Evolutionary conservation across 208 protist species (phyloP), one percentile per base, ranked within the genome.

Genomic region (Trypanosoma cruzi): DNA sequence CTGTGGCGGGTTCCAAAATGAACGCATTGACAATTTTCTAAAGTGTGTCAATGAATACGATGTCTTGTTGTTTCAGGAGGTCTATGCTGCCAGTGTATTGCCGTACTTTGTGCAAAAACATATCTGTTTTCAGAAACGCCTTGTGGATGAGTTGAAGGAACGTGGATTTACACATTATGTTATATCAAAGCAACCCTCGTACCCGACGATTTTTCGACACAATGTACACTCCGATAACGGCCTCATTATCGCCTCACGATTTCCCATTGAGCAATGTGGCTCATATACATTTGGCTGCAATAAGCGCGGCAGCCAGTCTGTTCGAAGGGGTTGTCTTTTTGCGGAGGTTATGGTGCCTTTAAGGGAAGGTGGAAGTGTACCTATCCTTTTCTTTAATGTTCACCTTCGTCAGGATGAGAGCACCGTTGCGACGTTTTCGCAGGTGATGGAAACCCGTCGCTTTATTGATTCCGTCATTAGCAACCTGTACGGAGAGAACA

Each of bases 81-180:
- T 97, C 31, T 97, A 95, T 70, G 79, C 92, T 18, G 81, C 80
- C 5, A 93, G 80, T 67, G 63, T 89, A 32, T 61, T 97, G 2
- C 92, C 92, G 14, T 92, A 95, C 73, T 71, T 82, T 16, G 16
- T 93, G 16, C 92, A 97, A 68, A 75, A 75, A 64, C 79, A 63
- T 40, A 61, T 93, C 2, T 97, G 92, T 70, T 91, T 80, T 66
- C 82, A 94, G 58, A 92, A 87, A 63, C 54, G 64, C 36, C 73
- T 97, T 4, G 58, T 97, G 42, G 89, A 92, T 57, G 84, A 85
- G 5, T 74, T 97, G 4, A 80, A 84, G 53, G 65, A 78, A 31
- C 83, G 82, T 54, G 92, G 92, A 2, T 94, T 95, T 66, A 69
- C 72, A 42, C 80, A 97, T 78, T 94, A 95, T 62, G 89, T 93